Conservation (phyloP, 2,329 filamentous ascomycete genomes). For the Colletotrichum melonis region DNA sequence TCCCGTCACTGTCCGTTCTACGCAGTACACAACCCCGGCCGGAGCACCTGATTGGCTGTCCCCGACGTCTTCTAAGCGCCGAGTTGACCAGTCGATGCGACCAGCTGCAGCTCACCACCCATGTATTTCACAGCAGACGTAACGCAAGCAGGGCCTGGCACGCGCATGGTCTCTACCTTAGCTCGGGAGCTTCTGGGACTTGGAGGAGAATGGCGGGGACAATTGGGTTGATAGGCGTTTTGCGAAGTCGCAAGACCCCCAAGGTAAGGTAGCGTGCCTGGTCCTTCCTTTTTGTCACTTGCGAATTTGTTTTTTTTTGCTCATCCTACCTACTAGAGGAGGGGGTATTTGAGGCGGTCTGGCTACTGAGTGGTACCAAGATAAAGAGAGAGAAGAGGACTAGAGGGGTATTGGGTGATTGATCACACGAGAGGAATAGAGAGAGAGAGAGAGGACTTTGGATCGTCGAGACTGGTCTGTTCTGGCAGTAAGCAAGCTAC, state of each 20-base stretch:
- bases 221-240: background rate
- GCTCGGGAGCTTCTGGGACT: background rate
- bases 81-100: constrained; percentile 35
- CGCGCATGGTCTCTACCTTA: background rate
- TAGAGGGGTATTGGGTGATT: background rate
- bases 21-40: background rate
- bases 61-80: constrained; percentile 36
- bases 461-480: background rate
- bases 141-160: constrained; percentile 3
- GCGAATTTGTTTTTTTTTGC: background rate
- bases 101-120: constrained; percentile 33
- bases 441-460: background rate
- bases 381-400: constrained; percentile 8
- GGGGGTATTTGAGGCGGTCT: background rate
- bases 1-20: background rate
- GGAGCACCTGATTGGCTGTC: constrained; percentile 26
- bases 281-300: background rate
- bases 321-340: background rate
- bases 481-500: constrained; percentile 6
- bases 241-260: background rate
- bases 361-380: constrained; percentile 23
- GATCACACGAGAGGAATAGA: background rate
- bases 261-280: background rate
- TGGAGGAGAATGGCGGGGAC: background rate
- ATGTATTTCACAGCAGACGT: constrained; percentile 21